Evolutionary conservation across 2,329 filamentous ascomycete genomes (phyloP).

Genomic region (Rugonectria rugulosa): DNA sequence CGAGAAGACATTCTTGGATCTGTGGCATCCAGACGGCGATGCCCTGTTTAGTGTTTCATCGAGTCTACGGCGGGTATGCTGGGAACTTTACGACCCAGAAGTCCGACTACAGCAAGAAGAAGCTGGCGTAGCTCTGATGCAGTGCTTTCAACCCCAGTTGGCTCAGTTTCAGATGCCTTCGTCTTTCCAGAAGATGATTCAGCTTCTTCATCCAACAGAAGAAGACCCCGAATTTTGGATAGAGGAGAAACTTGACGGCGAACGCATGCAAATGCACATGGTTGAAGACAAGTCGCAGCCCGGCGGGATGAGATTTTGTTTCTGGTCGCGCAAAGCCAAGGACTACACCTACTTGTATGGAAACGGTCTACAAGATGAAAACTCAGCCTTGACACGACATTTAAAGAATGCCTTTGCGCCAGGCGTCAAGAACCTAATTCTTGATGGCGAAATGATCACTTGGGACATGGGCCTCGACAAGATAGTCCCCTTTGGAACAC

Average conservation of each 20-base stretch:
- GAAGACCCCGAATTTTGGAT: constrained; percentile 89
- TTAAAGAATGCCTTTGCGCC: constrained; percentile 78
- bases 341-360: constrained; percentile 97
- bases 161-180: constrained; percentile 89
- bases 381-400: constrained; percentile 81
- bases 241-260: constrained; percentile 96
- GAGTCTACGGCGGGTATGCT: constrained; percentile 88
- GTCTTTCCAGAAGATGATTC: constrained; percentile 79
- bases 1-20: constrained; percentile 85
- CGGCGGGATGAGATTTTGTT: constrained; percentile 78
- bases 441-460: constrained; percentile 98
- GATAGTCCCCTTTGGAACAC: constrained; percentile 87
- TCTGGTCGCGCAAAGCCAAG: constrained; percentile 96
- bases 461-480: constrained; percentile 90
- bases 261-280: constrained; percentile 98
- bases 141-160: constrained; percentile 95
- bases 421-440: constrained; percentile 83
- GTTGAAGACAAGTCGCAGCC: constrained; percentile 69
- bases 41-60: constrained; percentile 88
- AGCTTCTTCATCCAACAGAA: constrained; percentile 68
- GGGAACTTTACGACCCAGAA: constrained; percentile 83
- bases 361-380: constrained; percentile 74
- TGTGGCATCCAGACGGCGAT: constrained; percentile 83
- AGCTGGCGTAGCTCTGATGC: constrained; percentile 81
- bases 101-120: constrained; percentile 78